Evolutionary conservation across 2,329 filamentous ascomycete species (phyloP).

Genomic region (Xylaria sp.): DNA sequence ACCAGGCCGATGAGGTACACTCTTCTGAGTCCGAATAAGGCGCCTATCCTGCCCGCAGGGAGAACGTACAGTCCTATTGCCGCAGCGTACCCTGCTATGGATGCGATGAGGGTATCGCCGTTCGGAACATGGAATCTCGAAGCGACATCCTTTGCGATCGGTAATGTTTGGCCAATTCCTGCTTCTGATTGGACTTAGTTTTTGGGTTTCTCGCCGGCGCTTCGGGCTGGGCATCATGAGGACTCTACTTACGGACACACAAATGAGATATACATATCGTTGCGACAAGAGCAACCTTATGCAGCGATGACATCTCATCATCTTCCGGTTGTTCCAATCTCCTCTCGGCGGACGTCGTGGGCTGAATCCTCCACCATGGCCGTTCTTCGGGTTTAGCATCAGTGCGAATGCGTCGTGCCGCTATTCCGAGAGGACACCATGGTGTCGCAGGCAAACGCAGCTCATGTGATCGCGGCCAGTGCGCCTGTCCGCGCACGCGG

Average conservation of each 20-base stretch:
- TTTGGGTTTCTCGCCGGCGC: neutral
- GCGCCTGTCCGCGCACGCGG: slow-evolving; percentile 1
- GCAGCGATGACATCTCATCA: slow-evolving; percentile 16
- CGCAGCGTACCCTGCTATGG: slow-evolving; percentile 52
- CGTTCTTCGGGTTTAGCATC: slow-evolving; percentile 10
- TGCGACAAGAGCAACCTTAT: slow-evolving; percentile 37
- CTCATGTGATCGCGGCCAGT: slow-evolving; percentile 14
- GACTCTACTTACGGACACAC: slow-evolving; percentile 32
- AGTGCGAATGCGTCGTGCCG: slow-evolving; percentile 2
- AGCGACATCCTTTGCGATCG: slow-evolving; percentile 45
- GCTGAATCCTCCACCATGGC: slow-evolving; percentile 2
- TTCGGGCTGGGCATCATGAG: neutral
- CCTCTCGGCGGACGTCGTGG: neutral
- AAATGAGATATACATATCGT: slow-evolving; percentile 44
- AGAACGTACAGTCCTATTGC: slow-evolving; percentile 54
- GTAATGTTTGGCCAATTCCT: slow-evolving; percentile 43
- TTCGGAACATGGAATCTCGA: slow-evolving; percentile 40
- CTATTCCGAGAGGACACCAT: slow-evolving; percentile 2
- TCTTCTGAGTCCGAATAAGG: slow-evolving; percentile 52
- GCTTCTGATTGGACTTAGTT: slow-evolving; percentile 30
- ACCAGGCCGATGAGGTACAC: slow-evolving; percentile 49
- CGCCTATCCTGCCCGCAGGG: slow-evolving; percentile 51
- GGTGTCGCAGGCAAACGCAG: slow-evolving; percentile 10
- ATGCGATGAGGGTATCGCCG: slow-evolving; percentile 47
- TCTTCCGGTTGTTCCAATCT: too few relatives aligned